Evolutionary conservation across 2,329 filamentous ascomycete species (phyloP).

Genomic region (Penicillium digitatum): DNA sequence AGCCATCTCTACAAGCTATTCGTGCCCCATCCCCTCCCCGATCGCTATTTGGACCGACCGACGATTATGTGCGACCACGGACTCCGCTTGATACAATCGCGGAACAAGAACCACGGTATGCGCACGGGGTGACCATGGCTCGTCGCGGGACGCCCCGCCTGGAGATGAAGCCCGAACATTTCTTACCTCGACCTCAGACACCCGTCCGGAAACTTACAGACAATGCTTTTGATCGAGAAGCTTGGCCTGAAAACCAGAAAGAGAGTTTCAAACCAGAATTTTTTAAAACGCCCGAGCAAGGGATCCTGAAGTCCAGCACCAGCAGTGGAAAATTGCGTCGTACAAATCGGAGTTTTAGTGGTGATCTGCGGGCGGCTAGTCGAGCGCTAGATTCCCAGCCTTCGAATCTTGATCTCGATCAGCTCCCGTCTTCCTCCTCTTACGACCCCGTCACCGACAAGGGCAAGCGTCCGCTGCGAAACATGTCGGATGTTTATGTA

Average conservation of each 20-base stretch:
- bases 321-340: constrained; percentile 64
- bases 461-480: constrained; percentile 76
- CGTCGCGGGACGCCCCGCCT: constrained; percentile 32
- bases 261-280: neutral
- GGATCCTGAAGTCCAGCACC: constrained; percentile 31
- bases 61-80: constrained; percentile 35
- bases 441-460: constrained; percentile 79
- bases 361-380: constrained; percentile 69
- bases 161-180: constrained; percentile 42
- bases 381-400: constrained; percentile 44
- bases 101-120: constrained; percentile 44
- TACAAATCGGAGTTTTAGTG: constrained; percentile 63
- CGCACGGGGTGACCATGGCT: constrained; percentile 40
- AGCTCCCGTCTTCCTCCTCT: constrained; percentile 50
- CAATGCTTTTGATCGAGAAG: constrained; percentile 30
- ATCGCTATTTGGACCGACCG: constrained; percentile 35
- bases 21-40: constrained; percentile 28
- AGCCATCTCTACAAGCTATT: constrained; percentile 16
- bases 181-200: constrained; percentile 31
- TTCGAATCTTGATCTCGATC: constrained; percentile 36
- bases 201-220: constrained; percentile 35
- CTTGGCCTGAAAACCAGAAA: constrained; percentile 29
- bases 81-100: constrained; percentile 51
- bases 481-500: constrained; percentile 93
- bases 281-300: constrained; percentile 37